A percentile compares a stretch with the other conserved stretches of the same genome.
These are phyloP conservation scores for Penicillium sp. DNA, from an alignment of 2,329 filamentous ascomycete species.

Conservation along the genomic window DNA sequence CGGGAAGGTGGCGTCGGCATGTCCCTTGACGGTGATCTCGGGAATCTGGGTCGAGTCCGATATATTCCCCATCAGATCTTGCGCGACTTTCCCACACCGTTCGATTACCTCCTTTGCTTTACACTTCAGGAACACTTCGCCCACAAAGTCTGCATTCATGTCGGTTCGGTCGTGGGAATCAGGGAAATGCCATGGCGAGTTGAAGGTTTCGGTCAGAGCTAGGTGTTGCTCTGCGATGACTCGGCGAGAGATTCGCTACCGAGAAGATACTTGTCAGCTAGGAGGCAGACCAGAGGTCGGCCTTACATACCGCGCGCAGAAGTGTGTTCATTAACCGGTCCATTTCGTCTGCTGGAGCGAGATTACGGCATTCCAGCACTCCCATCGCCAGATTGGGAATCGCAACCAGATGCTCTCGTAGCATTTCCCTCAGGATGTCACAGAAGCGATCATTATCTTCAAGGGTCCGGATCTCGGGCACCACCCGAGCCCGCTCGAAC, in stretches of 20 bases:
- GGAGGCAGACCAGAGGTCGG: neutral
- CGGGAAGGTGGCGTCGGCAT: slow-evolving; percentile 82
- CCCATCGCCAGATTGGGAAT: slow-evolving; percentile 93
- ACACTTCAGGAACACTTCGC: slow-evolving; percentile 89
- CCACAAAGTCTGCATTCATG: slow-evolving; percentile 72
- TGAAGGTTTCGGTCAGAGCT: slow-evolving; percentile 86
- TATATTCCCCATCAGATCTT: slow-evolving; percentile 62
- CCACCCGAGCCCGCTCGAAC: slow-evolving; percentile 80
- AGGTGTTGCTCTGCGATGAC: slow-evolving; percentile 97
- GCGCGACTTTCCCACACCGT: slow-evolving; percentile 67
- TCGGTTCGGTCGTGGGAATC: slow-evolving; percentile 59
- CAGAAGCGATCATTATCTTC: slow-evolving; percentile 88
- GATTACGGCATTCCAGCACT: slow-evolving; percentile 75
- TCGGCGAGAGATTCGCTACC: slow-evolving; percentile 77
- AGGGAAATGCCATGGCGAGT: slow-evolving; percentile 80
- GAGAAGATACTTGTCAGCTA: slow-evolving; percentile 8
- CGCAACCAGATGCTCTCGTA: slow-evolving; percentile 81
- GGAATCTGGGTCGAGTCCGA: slow-evolving; percentile 68
- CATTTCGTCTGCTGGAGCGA: slow-evolving; percentile 71
- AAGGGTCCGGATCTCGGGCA: slow-evolving; percentile 72
- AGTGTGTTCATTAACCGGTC: slow-evolving; percentile 95
- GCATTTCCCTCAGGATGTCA: slow-evolving; percentile 64
- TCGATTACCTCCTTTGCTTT: slow-evolving; percentile 82
- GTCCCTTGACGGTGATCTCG: slow-evolving; percentile 71
- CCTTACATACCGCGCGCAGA: slow-evolving; percentile 63